Conservation (phyloP, 148 eudicot species). For the Beta vulgaris region DNA sequence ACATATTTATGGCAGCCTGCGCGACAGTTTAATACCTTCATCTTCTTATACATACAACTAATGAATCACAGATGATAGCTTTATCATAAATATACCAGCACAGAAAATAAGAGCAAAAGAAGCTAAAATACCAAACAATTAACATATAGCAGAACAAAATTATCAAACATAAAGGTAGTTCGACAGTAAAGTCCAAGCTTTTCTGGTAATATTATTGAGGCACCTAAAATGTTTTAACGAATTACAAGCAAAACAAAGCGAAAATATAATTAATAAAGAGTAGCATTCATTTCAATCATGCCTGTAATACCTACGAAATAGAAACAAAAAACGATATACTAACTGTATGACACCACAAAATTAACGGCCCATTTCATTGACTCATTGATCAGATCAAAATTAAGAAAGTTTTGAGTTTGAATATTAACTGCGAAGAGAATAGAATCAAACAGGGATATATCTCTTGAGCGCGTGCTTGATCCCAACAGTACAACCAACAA, state of each 20-base stretch:
- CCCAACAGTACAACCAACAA: conserved; percentile 65
- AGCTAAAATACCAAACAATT: neutral
- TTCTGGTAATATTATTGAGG: conserved; percentile 3
- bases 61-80: neutral
- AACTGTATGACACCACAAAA: neutral
- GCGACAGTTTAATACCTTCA: neutral
- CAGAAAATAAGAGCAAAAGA: too few species aligned
- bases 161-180: neutral
- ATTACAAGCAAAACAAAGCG: neutral
- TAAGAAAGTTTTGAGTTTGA: neutral
- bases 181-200: neutral
- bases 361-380: neutral
- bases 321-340: neutral
- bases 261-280: neutral
- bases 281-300: neutral
- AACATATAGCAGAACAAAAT: neutral
- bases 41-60: neutral
- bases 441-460: conserved; percentile 53
- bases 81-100: neutral
- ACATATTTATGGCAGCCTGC: too few species aligned
- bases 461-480: conserved; percentile 64
- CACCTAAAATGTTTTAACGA: neutral
- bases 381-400: neutral
- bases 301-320: neutral
- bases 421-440: neutral